A percentile compares a stretch with the other conserved stretches of the same genome.
phyloP scores from a whole-genome alignment of 2,329 filamentous ascomycete species.

The Microsporum ferrugineum region DNA sequence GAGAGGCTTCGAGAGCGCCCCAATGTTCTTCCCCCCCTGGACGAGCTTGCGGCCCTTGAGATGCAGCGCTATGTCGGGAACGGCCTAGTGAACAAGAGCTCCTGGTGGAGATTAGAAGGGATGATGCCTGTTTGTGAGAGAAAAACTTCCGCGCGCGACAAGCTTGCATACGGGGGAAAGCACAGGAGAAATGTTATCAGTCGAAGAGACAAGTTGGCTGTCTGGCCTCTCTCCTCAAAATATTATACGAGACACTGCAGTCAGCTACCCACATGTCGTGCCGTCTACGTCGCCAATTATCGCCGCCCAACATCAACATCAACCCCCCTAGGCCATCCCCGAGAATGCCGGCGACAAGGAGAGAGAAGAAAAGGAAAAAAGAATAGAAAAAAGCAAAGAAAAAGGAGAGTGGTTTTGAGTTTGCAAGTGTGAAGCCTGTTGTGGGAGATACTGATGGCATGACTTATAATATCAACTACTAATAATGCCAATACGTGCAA shows the following conservation, averaged over 20 bases:
- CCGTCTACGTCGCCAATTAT: no score
- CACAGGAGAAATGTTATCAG: neutral
- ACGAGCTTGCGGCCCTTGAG: neutral
- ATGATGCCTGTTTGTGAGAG: neutral
- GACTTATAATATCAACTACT: neutral
- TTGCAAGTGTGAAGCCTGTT: neutral
- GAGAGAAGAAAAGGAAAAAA: neutral
- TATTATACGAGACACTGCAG: neutral
- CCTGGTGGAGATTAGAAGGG: neutral
- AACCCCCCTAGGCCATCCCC: neutral
- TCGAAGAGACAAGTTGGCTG: neutral
- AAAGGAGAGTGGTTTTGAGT: neutral
- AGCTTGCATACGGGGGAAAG: neutral
- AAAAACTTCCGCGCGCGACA: constrained; percentile 2
- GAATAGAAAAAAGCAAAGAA: neutral
- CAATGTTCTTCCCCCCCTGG: neutral
- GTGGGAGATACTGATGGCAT: neutral
- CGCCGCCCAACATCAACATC: no score
- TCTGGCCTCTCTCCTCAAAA: neutral
- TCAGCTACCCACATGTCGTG: neutral
- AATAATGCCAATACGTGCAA: neutral
- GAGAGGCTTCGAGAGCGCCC: neutral
- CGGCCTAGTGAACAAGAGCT: neutral
- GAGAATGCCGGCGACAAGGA: neutral
- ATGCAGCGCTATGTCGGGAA: constrained; percentile 2